These are phyloP conservation scores for Centella asiatica DNA, from an alignment of 129 eudicot species.

Conservation along the genomic window DNA sequence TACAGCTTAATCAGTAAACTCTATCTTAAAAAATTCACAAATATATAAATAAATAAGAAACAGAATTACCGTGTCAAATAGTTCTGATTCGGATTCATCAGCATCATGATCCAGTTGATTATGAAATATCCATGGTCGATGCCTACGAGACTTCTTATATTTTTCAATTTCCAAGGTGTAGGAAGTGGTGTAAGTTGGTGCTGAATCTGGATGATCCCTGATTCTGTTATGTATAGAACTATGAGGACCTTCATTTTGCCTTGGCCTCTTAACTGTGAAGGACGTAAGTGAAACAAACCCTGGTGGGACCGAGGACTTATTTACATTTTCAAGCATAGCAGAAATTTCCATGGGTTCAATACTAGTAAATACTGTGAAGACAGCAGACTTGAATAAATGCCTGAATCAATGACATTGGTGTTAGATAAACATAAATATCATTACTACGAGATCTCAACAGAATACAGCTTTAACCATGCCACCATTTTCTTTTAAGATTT, in stretches of 20 bases:
- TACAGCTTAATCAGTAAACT: not conserved
- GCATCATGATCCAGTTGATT: constrained; percentile 18
- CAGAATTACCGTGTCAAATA: constrained; percentile 34
- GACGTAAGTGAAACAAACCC: constrained; percentile 55
- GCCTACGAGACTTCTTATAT: constrained; percentile 29
- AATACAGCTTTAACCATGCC: too few species aligned
- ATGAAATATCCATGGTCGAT: constrained; percentile 59
- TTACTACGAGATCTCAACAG: too few species aligned
- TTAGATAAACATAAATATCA: too few species aligned
- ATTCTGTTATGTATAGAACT: constrained; percentile 17
- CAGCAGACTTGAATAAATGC: too few species aligned
- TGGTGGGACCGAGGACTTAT: constrained; percentile 43
- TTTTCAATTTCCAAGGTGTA: constrained; percentile 24
- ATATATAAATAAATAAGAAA: not conserved
- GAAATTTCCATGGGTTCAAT: constrained; percentile 13
- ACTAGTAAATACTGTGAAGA: constrained; percentile 28
- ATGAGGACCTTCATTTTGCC: constrained; percentile 16
- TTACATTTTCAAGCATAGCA: constrained; percentile 4
- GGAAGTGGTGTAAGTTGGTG: constrained; percentile 8
- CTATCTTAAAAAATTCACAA: not conserved
- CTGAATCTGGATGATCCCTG: constrained; percentile 22
- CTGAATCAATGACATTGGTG: too few species aligned
- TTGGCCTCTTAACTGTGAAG: constrained; percentile 46
- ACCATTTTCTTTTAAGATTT: too few species aligned
- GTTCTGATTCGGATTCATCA: constrained; percentile 29